A percentile compares a stretch with the other conserved stretches of the same genome.
phyloP scores from a whole-genome alignment of 257 asterid genomes.

The Solanum corneliomulleri region DNA sequence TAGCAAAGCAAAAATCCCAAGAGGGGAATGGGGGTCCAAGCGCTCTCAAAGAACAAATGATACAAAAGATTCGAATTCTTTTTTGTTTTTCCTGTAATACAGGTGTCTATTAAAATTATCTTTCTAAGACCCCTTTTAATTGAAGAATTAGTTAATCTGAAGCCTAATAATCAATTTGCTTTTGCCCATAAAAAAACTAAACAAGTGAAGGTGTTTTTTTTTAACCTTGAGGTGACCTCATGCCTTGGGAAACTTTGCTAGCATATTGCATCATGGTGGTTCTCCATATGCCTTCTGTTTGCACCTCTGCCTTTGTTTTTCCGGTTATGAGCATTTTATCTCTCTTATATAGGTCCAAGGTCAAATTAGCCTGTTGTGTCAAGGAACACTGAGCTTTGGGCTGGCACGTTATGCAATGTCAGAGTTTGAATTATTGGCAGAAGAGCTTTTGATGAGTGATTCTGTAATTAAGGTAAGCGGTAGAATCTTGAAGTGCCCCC shows the following conservation, averaged over 20 bases:
- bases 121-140: background rate
- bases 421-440: constrained; percentile 93
- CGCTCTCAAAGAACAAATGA: background rate
- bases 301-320: background rate
- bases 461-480: constrained; percentile 64
- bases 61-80: background rate
- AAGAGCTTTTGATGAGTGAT: constrained; percentile 95
- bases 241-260: background rate
- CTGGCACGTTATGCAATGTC: constrained; percentile 91
- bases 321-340: constrained; percentile 5
- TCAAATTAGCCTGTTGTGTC: constrained; percentile 74
- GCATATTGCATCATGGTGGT: background rate
- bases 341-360: constrained; percentile 75
- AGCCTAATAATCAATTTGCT: background rate
- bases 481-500: background rate
- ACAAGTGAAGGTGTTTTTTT: background rate
- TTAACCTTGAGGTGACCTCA: background rate
- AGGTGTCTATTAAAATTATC: background rate
- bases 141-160: background rate
- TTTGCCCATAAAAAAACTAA: background rate
- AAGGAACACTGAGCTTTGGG: constrained; percentile 85
- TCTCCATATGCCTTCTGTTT: background rate
- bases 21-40: background rate
- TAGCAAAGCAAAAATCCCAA: background rate
- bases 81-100: background rate